Percentiles rank a stretch among this genome's conserved stretches.
These are phyloP conservation scores for Tagetes patula DNA, from an alignment of 129 eudicot genomes.

Conservation along the genomic window DNA sequence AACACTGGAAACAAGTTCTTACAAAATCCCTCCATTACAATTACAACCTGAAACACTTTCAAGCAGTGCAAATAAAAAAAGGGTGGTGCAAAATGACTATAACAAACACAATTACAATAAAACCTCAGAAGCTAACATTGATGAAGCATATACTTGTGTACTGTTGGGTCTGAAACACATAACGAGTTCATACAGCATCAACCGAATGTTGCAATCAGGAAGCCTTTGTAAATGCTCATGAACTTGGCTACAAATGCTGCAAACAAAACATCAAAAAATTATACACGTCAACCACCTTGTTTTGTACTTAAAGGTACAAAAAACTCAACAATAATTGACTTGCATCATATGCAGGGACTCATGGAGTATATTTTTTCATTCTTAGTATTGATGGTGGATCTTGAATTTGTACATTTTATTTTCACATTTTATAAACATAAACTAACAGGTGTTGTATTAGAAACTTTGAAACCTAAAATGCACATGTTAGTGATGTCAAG, in stretches of 20 bases:
- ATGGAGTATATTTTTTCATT: neutral
- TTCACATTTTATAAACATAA: neutral
- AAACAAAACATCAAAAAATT: constrained; percentile 14
- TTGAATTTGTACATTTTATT: constrained; percentile 7
- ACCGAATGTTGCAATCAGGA: constrained; percentile 85
- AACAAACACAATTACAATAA: constrained; percentile 11
- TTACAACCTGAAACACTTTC: constrained; percentile 3
- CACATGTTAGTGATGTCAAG: neutral
- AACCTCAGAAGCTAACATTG: constrained; percentile 7
- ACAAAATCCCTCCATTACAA: constrained; percentile 13
- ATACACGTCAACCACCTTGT: neutral
- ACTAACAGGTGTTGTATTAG: neutral
- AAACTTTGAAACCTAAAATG: neutral
- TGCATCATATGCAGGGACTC: neutral
- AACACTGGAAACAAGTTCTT: constrained; percentile 9
- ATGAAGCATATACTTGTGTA: constrained; percentile 1
- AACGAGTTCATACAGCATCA: constrained; percentile 32
- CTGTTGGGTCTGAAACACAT: constrained; percentile 1
- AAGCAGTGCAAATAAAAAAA: neutral
- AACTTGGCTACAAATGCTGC: constrained; percentile 99
- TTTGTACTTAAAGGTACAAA: neutral
- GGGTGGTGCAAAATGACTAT: neutral
- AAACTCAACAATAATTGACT: neutral
- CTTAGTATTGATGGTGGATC: neutral
- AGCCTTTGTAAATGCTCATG: constrained; percentile 94